Percentiles rank a stretch among this genome's conserved stretches.
phyloP scores from a whole-genome alignment of 768 basidiomycete genomes.

The Psilocybe tampanensis region DNA sequence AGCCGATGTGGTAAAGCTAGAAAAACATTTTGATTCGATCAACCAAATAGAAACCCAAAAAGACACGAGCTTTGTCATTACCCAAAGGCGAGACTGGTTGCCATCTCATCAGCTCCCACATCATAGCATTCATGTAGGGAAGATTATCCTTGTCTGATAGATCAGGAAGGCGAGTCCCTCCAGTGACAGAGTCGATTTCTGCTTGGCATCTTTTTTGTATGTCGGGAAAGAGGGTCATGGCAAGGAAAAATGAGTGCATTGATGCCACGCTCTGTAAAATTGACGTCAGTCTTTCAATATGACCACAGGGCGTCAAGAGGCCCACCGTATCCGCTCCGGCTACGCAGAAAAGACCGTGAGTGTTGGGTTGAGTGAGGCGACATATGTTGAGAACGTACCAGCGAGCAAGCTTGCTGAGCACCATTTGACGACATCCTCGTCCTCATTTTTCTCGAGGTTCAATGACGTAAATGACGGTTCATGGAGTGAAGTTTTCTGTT shows the following conservation, averaged over 20 bases:
- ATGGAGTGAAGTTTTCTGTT: slow-evolving; percentile 15
- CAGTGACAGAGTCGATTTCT: slow-evolving; percentile 39
- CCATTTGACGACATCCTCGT: slow-evolving; percentile 25
- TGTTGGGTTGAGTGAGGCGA: background rate
- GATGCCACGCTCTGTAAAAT: slow-evolving; percentile 29
- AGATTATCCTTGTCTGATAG: slow-evolving; percentile 31
- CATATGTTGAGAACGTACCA: slow-evolving; percentile 14
- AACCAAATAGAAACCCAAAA: background rate
- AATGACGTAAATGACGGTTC: slow-evolving; percentile 20
- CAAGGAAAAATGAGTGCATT: slow-evolving; percentile 33
- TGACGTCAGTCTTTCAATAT: background rate
- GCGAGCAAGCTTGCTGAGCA: slow-evolving; percentile 25
- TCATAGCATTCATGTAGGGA: slow-evolving; percentile 35
- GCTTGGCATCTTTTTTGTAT: slow-evolving; percentile 35
- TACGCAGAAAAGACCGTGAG: background rate
- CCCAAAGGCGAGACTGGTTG: slow-evolving; percentile 33
- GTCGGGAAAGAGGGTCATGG: slow-evolving; percentile 37
- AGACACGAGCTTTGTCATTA: slow-evolving; percentile 11
- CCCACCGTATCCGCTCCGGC: slow-evolving; percentile 34
- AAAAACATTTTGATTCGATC: background rate
- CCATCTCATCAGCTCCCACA: slow-evolving; percentile 40
- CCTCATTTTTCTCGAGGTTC: slow-evolving; percentile 25
- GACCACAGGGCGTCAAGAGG: background rate
- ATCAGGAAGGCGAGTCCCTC: slow-evolving; percentile 32
- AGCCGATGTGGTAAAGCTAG: slow-evolving; percentile 19